Evolutionary conservation across 2,329 filamentous ascomycete genomes (phyloP), one percentile per base, ranked within the genome.

Genomic region (Beauveria rudraprayagi): DNA sequence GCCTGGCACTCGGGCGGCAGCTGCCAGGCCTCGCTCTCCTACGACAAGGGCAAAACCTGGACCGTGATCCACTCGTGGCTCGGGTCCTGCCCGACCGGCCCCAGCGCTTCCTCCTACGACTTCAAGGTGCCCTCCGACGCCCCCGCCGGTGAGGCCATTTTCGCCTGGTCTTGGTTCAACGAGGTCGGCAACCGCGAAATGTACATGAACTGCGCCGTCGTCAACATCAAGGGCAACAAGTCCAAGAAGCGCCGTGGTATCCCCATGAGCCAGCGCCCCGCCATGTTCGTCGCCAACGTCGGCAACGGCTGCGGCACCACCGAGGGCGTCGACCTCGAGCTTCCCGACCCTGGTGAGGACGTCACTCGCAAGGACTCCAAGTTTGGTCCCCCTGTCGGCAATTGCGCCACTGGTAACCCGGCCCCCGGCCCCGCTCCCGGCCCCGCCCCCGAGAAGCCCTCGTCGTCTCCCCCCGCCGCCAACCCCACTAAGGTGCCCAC

Each of bases 131-230:
- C 89, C 9, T 72, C 75, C 2, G 84, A 87, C 65, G 83, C 84
- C 1, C 83, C 84, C n/a, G 69, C 73, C 63, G 77, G 73, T 73
- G 82, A 86, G 40, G 87, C 84, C 61, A 72, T 92, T 50, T 82
- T 92, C 56, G 84, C 85, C 43, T 93, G 90, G 90, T 85, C 84
- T 28, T 90, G 87, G 87, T 87, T 89, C 76, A 91, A 91, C 78
- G 77, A 85, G 65, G 74, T 54, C 22, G 52, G 52, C 22, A 54
- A 54, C 52, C 52, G 52, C 22, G 52, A 54, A n/a, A 54, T 54
- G 83, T 94, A 94, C 81, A 91, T 91, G 87, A 91, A 91, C 75
- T 94, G 90, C 70, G 89, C 90, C 8, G 79, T 83, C 56, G 82
- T 92, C 67, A 84, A 82, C 64, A 85, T 92, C 70, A 73, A 71